phyloP scores from a whole-genome alignment of 208 protist species.

The Crithidia sp. region DNA sequence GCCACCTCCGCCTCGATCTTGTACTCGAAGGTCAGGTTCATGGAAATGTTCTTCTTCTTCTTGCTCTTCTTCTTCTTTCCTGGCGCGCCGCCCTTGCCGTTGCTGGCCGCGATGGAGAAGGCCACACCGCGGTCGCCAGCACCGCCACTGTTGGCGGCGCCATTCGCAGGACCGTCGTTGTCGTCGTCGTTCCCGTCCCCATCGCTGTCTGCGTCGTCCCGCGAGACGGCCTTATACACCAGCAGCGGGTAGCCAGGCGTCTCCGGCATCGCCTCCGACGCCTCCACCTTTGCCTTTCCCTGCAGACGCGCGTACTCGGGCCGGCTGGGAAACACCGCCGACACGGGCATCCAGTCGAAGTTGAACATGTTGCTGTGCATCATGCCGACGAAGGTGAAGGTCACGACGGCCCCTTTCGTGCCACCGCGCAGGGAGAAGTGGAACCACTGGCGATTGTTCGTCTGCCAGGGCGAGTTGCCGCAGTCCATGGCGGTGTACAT shows the following conservation, averaged over 20 bases:
- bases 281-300: slow-evolving; percentile 63
- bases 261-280: slow-evolving; percentile 71
- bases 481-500: slow-evolving; percentile 89
- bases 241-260: slow-evolving; percentile 81
- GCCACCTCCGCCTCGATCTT: slow-evolving; percentile 66
- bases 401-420: slow-evolving; percentile 54
- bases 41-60: slow-evolving; percentile 67
- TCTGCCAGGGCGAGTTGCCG: slow-evolving; percentile 78
- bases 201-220: slow-evolving; percentile 30
- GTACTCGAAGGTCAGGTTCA: slow-evolving; percentile 87
- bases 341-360: slow-evolving; percentile 85
- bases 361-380: slow-evolving; percentile 90
- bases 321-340: slow-evolving; percentile 52
- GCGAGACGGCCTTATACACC: slow-evolving; percentile 42
- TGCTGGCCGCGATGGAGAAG: slow-evolving; percentile 21
- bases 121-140: slow-evolving; percentile 18
- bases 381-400: slow-evolving; percentile 80
- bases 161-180: slow-evolving; percentile 22
- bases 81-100: slow-evolving; percentile 24
- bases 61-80: slow-evolving; percentile 46
- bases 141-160: neutral
- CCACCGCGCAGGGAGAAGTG: slow-evolving; percentile 91
- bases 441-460: slow-evolving; percentile 93
- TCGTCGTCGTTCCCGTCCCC: slow-evolving; percentile 40
- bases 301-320: slow-evolving; percentile 72